Base-by-base conservation (phyloP, 1,139 yeast species). In the Blastobotrys apis region DNA sequence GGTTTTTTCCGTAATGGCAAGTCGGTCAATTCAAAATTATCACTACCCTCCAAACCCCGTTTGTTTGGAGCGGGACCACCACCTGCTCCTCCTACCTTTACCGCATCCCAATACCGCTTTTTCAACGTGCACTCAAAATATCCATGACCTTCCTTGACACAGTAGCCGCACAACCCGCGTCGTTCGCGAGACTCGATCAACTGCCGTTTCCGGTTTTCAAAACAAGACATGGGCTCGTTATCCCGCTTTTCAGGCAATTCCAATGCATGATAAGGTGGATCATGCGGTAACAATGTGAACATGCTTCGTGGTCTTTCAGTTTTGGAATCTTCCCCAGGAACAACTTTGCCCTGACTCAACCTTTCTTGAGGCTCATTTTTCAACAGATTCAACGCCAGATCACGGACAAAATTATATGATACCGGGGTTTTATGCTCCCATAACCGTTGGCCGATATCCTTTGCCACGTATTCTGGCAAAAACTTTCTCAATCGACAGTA, bases 131-230 rank as follows among this genome's bases (percentile, higher is more conserved):
- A 39, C 16, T 21, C 43, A 25, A 23, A 39, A 33, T 39, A 39
- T 2, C 33, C 33, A 33, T 39, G 43, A 8, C 13, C 27, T 4
- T 2, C 13, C 5, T 17, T 4, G 16, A 13, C 9, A 17, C 43
- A 39, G 21, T 23, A 39, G 15, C 43, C 43, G 25, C 43, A 39
- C 16, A 26, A 2, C 9, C 43, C 43, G 12, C n/a, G 12, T 10
- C 43, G 31, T 15, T 39, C 43, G 13, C 43, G 31, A 2, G 43
- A 39, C 25, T 39, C 43, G 5, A 39, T 39, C 12, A 39, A 17
- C 25, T 39, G 43, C 3, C 43, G 43, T 20, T 39, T 39, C 12
- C 43, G 37, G 33, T 39, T 39, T 27, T 39, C 43, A 19, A 13
- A 39, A 17, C 43, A 39, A 2, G 36, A 30, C 31, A 3, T 12